phyloP scores from a whole-genome alignment of 2,329 filamentous ascomycete genomes.

The Apiospora saccharicola region DNA sequence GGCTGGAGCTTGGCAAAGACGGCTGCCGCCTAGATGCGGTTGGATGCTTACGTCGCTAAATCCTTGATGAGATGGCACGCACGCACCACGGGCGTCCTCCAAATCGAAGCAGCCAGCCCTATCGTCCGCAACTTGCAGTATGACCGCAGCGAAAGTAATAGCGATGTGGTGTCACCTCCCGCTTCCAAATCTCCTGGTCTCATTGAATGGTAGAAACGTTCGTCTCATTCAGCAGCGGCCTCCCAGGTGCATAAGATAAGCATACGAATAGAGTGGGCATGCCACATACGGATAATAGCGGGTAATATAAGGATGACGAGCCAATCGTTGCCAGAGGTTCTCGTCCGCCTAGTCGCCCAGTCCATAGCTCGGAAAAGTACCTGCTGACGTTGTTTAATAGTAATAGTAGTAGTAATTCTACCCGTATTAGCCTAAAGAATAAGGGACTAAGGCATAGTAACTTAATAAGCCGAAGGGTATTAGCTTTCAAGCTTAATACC shows the following conservation, averaged over 20 bases:
- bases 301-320: background rate
- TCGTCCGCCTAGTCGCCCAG: background rate
- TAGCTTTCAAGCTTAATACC: background rate
- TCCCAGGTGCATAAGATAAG: background rate
- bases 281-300: background rate
- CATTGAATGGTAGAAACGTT: background rate
- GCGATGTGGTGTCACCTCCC: background rate
- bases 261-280: background rate
- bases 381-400: background rate
- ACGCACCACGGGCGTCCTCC: background rate
- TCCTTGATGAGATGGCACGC: background rate
- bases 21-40: background rate
- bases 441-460: background rate
- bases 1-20: background rate
- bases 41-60: background rate
- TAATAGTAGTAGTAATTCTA: background rate
- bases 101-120: background rate
- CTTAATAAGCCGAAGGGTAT: background rate
- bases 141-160: background rate
- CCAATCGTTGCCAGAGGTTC: background rate
- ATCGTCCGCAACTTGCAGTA: background rate
- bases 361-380: slow-evolving; percentile 4
- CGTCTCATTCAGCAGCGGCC: background rate
- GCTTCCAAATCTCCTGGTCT: background rate
- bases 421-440: slow-evolving; percentile 1